phyloP scores from a whole-genome alignment of 164 flowering plant species.

The Macadamia integrifolia region DNA sequence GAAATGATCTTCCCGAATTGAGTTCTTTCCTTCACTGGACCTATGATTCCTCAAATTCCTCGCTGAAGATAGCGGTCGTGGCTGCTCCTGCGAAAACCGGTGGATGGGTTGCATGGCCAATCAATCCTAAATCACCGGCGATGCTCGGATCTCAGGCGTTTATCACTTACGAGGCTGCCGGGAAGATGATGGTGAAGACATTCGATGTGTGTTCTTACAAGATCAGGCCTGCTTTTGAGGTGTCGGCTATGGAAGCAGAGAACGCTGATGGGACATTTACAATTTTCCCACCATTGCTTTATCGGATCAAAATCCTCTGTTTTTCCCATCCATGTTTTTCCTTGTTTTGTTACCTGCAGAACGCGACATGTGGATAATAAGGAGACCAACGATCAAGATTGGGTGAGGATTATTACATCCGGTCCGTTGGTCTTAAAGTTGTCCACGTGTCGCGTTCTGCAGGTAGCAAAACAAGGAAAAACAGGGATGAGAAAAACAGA shows the following conservation, averaged over 20 bases:
- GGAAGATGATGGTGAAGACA: slow-evolving; percentile 30
- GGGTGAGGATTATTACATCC: too few species aligned
- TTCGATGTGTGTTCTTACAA: slow-evolving; percentile 29
- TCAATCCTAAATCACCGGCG: slow-evolving; percentile 37
- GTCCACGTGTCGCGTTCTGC: too few species aligned
- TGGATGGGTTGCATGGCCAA: slow-evolving; percentile 64
- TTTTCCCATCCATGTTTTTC: too few species aligned
- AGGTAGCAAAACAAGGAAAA: too few species aligned
- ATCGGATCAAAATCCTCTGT: too few species aligned
- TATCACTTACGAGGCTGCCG: slow-evolving; percentile 27
- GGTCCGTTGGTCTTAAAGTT: too few species aligned
- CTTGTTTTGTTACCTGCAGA: too few species aligned
- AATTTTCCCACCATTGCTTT: slow-evolving; percentile 30
- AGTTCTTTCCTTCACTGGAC: too few species aligned
- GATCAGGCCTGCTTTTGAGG: slow-evolving; percentile 21
- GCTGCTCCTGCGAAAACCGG: slow-evolving; percentile 23
- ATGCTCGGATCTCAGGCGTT: slow-evolving; percentile 19
- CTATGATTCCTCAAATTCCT: not conserved
- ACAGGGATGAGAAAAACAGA: too few species aligned
- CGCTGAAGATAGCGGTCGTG: slow-evolving; percentile 39
- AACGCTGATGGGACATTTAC: slow-evolving; percentile 24
- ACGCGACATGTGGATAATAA: too few species aligned
- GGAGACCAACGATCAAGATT: too few species aligned
- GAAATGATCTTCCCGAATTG: too few species aligned
- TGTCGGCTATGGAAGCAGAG: slow-evolving; percentile 28